phyloP scores from a whole-genome alignment of 306 rosid genomes.

The Cicer cuneatum region DNA sequence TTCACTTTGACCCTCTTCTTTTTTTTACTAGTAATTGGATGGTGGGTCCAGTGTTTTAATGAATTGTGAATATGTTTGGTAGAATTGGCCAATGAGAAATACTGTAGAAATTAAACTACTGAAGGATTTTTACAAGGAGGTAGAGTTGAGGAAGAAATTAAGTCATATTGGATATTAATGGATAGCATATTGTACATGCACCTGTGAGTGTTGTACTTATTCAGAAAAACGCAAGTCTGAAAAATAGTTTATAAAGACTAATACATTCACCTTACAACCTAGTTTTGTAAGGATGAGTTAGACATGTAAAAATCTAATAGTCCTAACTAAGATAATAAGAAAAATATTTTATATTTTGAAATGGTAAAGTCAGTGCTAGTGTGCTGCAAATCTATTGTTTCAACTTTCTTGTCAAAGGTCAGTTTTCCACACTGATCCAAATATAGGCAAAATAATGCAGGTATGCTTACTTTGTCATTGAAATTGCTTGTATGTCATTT shows the following conservation, averaged over 20 bases:
- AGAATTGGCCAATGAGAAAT: conserved; percentile 25
- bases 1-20: background rate
- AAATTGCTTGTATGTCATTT: conserved; percentile 5
- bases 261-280: too few species aligned
- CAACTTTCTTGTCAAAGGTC: background rate
- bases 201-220: background rate
- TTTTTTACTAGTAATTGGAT: background rate
- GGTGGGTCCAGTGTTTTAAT: conserved; percentile 28
- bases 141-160: conserved; percentile 26
- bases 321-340: background rate
- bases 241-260: too few species aligned
- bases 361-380: background rate
- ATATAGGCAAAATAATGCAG: conserved; percentile 6
- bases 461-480: background rate
- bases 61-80: background rate
- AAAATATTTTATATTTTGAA: background rate
- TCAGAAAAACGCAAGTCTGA: too few species aligned
- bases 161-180: conserved; percentile 1
- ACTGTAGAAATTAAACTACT: conserved; percentile 19
- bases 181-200: background rate
- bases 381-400: background rate
- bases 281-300: too few species aligned
- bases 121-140: background rate
- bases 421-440: background rate
- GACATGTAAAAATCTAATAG: too few species aligned